phyloP scores from a whole-genome alignment of 768 basidiomycete genomes.

The Leccinum aurantiacum region DNA sequence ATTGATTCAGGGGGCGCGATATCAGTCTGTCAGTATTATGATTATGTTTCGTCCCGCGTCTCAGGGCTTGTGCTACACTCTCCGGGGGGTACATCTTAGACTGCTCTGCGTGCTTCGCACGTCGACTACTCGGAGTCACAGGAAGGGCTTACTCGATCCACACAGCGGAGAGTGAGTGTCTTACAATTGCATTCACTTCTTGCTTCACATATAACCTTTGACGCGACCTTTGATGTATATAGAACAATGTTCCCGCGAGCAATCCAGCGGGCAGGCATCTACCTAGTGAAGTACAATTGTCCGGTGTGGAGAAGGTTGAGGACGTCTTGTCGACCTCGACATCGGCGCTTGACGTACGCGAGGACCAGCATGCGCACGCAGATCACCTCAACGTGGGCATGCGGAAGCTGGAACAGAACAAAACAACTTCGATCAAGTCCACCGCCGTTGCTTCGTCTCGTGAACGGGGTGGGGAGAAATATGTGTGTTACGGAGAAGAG shows the following conservation, averaged over 20 bases:
- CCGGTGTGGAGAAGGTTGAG: neutral
- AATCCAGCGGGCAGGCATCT: neutral
- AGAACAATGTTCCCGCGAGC: neutral
- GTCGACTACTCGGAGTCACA: neutral
- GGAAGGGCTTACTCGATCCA: neutral
- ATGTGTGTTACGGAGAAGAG: neutral
- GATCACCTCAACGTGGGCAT: neutral
- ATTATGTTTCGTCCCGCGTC: neutral
- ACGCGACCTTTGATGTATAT: neutral
- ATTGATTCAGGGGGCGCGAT: conserved; percentile 1
- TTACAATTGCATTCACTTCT: neutral
- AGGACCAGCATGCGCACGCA: neutral
- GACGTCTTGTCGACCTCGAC: neutral
- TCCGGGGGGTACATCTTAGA: neutral
- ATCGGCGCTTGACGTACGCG: neutral
- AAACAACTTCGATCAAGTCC: neutral
- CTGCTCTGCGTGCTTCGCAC: neutral
- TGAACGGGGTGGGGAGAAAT: neutral
- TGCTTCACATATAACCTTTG: neutral
- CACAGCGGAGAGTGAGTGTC: conserved; percentile 1
- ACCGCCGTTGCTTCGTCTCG: neutral
- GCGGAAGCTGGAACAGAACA: neutral
- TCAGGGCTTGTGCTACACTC: neutral
- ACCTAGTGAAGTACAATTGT: neutral
- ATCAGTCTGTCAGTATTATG: neutral